Conservation (phyloP, 2,329 filamentous ascomycete species). For the Beauveria sp. region DNA sequence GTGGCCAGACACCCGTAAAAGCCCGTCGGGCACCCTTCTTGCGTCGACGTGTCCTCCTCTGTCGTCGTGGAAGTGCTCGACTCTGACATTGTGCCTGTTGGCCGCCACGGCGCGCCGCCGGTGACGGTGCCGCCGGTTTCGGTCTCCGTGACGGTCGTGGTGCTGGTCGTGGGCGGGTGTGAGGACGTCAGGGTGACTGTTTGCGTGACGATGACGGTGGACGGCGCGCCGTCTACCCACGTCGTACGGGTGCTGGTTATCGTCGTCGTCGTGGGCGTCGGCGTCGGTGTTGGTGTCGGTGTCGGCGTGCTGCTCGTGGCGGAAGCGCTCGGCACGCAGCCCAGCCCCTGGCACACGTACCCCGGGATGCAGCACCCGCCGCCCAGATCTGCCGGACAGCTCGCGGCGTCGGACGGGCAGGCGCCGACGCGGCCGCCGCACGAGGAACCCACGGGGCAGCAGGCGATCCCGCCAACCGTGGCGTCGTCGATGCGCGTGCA, state of each 20-base stretch:
- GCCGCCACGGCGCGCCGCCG: slow-evolving; percentile 40
- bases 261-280: slow-evolving; percentile 18
- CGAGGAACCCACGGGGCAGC: slow-evolving; percentile 58
- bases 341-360: slow-evolving; percentile 60
- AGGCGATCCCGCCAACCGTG: slow-evolving; percentile 61
- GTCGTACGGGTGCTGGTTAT: slow-evolving; percentile 34
- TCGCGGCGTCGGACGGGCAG: slow-evolving; percentile 56
- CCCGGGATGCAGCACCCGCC: slow-evolving; percentile 72
- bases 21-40: slow-evolving; percentile 65
- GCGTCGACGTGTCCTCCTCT: slow-evolving; percentile 30
- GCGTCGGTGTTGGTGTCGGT: slow-evolving; percentile 19
- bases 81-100: slow-evolving; percentile 29
- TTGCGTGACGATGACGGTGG: slow-evolving; percentile 32
- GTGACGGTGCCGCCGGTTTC: slow-evolving; percentile 24
- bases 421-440: slow-evolving; percentile 56
- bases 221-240: slow-evolving; percentile 26
- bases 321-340: slow-evolving; percentile 42
- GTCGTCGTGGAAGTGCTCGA: slow-evolving; percentile 21
- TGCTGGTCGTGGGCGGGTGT: slow-evolving; percentile 29
- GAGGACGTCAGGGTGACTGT: slow-evolving; percentile 28
- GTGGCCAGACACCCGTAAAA: slow-evolving; percentile 87
- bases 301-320: slow-evolving; percentile 18
- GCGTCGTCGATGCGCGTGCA: slow-evolving; percentile 59
- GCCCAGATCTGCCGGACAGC: slow-evolving; percentile 57
- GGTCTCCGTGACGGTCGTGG: slow-evolving; percentile 30